phyloP scores from a whole-genome alignment of 2,329 filamentous ascomycete genomes.

The Aspergillus brunneoviolaceus region DNA sequence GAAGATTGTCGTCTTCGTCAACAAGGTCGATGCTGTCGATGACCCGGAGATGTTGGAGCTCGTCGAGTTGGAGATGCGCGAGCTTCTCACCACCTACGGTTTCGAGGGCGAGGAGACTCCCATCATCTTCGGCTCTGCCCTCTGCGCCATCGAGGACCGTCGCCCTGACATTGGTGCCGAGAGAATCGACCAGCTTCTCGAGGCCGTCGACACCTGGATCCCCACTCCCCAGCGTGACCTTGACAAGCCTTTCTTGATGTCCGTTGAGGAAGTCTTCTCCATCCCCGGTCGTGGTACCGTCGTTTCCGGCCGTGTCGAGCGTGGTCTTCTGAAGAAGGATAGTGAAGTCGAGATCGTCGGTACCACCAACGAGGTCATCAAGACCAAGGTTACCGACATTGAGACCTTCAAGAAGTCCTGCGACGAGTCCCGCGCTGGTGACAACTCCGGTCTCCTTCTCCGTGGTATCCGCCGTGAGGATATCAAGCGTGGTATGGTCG shows the following conservation, averaged over 20 bases:
- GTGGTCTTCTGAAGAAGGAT: constrained; percentile 90
- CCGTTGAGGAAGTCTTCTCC: constrained; percentile 89
- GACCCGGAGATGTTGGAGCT: constrained; percentile 99
- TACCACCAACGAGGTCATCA: constrained; percentile 77
- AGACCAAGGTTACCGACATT: constrained; percentile 99
- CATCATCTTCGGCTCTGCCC: constrained; percentile 93
- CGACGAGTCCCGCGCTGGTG: constrained; percentile 91
- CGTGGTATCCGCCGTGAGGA: constrained; percentile 97
- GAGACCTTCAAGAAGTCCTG: constrained; percentile 99
- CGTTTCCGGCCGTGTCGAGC: constrained; percentile 94
- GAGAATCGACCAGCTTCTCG: constrained; percentile 89
- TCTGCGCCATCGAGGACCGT: constrained; percentile 87
- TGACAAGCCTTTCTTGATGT: constrained; percentile 99
- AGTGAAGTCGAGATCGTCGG: constrained; percentile 92
- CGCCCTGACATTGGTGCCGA: constrained; percentile 79
- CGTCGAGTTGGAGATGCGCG: constrained; percentile 99
- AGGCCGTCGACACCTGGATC: constrained; percentile 92
- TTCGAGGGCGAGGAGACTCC: constrained; percentile 98
- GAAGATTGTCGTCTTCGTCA: constrained; percentile 98
- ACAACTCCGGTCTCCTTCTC: constrained; percentile 96
- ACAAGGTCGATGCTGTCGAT: constrained; percentile 97
- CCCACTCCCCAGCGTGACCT: constrained; percentile 90
- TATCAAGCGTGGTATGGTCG: constrained; percentile 89
- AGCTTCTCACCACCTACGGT: constrained; percentile 86
- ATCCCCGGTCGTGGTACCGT: constrained; percentile 94